Percentiles rank a stretch among this genome's conserved stretches.
phyloP scores from a whole-genome alignment of 345 rosid genomes.

The Murraya paniculata region DNA sequence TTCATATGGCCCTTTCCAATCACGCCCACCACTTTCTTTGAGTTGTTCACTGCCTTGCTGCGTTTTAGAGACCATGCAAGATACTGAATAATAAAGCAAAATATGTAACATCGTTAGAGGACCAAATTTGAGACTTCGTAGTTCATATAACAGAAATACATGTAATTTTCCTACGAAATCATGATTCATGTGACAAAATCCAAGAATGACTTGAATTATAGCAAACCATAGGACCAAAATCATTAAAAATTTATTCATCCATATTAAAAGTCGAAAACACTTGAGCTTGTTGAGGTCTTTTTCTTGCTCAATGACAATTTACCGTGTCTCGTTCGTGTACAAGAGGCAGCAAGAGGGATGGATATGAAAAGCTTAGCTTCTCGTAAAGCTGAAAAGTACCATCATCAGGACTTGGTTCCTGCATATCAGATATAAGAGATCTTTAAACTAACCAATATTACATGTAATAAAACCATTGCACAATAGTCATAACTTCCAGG shows the following conservation, averaged over 20 bases:
- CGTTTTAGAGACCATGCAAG: constrained; percentile 89
- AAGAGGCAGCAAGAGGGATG: constrained; percentile 70
- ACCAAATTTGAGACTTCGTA: not conserved
- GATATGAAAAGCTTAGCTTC: constrained; percentile 66
- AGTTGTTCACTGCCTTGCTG: constrained; percentile 80
- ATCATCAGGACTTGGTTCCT: constrained; percentile 48
- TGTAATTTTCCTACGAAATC: not conserved
- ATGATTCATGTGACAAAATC: not conserved
- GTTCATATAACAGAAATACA: no score
- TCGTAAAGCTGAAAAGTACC: constrained; percentile 56
- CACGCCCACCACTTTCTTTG: constrained; percentile 75
- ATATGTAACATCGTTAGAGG: not conserved
- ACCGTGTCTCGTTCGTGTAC: constrained; percentile 86
- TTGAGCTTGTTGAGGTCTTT: not conserved
- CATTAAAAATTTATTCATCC: not conserved
- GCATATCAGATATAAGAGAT: not conserved
- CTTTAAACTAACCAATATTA: not conserved
- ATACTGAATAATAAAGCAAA: constrained; percentile 46
- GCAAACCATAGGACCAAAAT: not conserved
- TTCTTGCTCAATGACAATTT: constrained; percentile 16
- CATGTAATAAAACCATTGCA: not conserved
- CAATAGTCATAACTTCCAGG: not conserved
- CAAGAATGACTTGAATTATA: not conserved
- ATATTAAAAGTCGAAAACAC: not conserved
- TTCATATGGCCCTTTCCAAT: constrained; percentile 89